Conservation (phyloP, 2,329 filamentous ascomycete species). For the Xylariaceae sp. region DNA sequence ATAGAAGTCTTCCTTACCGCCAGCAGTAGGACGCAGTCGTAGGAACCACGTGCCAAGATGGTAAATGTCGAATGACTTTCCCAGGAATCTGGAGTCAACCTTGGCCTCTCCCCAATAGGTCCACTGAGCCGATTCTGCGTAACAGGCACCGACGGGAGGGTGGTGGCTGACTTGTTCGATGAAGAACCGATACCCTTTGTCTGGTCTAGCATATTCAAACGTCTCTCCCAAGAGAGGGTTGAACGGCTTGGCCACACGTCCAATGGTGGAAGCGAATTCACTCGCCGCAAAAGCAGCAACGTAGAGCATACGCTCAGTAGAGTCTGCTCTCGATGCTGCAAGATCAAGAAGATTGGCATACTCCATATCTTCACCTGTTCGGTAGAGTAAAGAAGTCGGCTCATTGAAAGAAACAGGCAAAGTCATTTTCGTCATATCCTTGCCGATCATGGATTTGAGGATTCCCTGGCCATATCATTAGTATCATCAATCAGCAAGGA, state of each 20-base stretch:
- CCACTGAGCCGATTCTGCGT: conserved; percentile 89
- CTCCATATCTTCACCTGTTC: conserved; percentile 96
- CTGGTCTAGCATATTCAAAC: conserved; percentile 90
- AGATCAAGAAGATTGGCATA: conserved; percentile 89
- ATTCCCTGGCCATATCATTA: conserved; percentile 61
- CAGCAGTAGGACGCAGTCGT: conserved; percentile 68
- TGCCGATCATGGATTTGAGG: conserved; percentile 98
- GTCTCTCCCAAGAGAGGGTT: conserved; percentile 95
- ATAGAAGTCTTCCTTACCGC: conserved; percentile 79
- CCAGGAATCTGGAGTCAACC: conserved; percentile 95
- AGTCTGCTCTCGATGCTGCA: conserved; percentile 78
- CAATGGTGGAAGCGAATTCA: conserved; percentile 95
- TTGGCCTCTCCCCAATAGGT: conserved; percentile 96
- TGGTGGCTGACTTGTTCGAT: conserved; percentile 98
- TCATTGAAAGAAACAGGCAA: conserved; percentile 98
- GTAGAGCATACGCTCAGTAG: conserved; percentile 87
- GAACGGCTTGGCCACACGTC: conserved; percentile 95
- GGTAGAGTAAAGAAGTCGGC: conserved; percentile 89
- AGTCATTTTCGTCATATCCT: conserved; percentile 99
- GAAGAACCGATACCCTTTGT: conserved; percentile 98
- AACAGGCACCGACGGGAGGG: conserved; percentile 87
- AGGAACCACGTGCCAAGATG: conserved; percentile 97
- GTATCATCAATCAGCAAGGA: neutral
- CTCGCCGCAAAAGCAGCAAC: conserved; percentile 93
- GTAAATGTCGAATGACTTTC: conserved; percentile 95